phyloP scores from a whole-genome alignment of 352 stramenopile species.

The Globisporangium paroecandrum region DNA sequence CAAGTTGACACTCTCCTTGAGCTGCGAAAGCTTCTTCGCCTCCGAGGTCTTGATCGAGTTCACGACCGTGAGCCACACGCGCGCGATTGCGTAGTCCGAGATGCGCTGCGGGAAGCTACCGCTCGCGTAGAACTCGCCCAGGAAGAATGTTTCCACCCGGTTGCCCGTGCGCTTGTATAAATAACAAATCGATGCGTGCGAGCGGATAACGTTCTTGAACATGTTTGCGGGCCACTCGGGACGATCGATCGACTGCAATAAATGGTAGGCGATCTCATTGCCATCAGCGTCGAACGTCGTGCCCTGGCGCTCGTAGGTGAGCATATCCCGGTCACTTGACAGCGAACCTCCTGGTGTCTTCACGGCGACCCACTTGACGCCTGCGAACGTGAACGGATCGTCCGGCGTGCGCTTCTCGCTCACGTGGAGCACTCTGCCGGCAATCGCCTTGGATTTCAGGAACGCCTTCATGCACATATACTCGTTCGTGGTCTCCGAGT shows the following conservation, averaged over 20 bases:
- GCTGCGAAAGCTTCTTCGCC: conserved; percentile 7
- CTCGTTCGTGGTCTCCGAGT: conserved; percentile 33
- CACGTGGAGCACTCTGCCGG: conserved; percentile 37
- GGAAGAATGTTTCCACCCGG: conserved; percentile 31
- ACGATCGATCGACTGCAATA: conserved; percentile 41
- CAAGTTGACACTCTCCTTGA: conserved; percentile 14
- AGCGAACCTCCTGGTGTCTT: conserved; percentile 27
- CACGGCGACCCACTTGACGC: conserved; percentile 41
- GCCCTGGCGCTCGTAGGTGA: conserved; percentile 49
- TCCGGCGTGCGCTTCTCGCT: conserved; percentile 25
- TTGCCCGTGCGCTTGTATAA: conserved; percentile 22
- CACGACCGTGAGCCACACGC: conserved; percentile 33
- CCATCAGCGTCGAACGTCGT: conserved; percentile 27
- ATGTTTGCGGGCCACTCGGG: conserved; percentile 26
- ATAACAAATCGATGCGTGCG: conserved; percentile 32
- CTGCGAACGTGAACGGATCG: conserved; percentile 38
- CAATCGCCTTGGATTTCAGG: conserved; percentile 28
- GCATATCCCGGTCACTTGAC: conserved; percentile 35
- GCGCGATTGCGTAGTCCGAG: conserved; percentile 30
- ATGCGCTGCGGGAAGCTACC: conserved; percentile 28
- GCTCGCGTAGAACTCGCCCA: conserved; percentile 30
- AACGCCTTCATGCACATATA: conserved; percentile 39
- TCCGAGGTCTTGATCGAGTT: conserved; percentile 26
- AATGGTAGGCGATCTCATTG: conserved; percentile 37
- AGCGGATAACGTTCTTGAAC: conserved; percentile 26